Evolutionary conservation across 1,139 yeast genomes (phyloP).

Genomic region (Kodamaea arcana): DNA sequence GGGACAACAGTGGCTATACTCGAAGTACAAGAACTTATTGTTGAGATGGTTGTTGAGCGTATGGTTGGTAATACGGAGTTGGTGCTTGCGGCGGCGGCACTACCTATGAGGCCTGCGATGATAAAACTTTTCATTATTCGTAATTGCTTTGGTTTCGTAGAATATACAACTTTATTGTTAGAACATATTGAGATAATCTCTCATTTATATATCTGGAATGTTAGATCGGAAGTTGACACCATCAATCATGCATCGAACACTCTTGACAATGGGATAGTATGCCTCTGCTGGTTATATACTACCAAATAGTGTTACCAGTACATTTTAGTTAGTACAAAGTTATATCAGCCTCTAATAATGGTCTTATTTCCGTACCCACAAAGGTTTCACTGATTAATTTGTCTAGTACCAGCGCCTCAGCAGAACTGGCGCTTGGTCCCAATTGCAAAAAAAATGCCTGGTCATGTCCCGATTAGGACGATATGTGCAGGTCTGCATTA

Average conservation of each 20-base stretch:
- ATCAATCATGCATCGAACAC: not conserved
- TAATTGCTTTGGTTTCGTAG: not conserved
- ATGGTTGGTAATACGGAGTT: constrained; percentile 24
- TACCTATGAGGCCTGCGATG: constrained; percentile 6
- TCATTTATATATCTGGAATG: not conserved
- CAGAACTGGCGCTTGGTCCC: not conserved
- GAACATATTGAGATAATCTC: not conserved
- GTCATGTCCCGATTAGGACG: not conserved
- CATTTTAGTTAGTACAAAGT: not conserved
- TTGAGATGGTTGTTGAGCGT: constrained; percentile 26
- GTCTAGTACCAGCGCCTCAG: too few species aligned
- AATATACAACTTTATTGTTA: not conserved
- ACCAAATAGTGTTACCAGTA: constrained; percentile 1
- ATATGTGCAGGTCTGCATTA: not conserved
- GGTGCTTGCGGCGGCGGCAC: constrained; percentile 22
- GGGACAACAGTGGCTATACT: constrained; percentile 19
- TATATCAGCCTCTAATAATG: too few species aligned
- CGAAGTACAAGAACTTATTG: constrained; percentile 18
- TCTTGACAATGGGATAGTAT: not conserved
- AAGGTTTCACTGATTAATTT: too few species aligned
- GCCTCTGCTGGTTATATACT: constrained; percentile 1
- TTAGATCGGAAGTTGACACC: not conserved
- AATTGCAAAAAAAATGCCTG: not conserved
- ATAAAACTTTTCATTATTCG: constrained; percentile 7
- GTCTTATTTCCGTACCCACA: too few species aligned